phyloP scores from a whole-genome alignment of 805 yeast genomes.

The Monosporozyma aquatica region DNA sequence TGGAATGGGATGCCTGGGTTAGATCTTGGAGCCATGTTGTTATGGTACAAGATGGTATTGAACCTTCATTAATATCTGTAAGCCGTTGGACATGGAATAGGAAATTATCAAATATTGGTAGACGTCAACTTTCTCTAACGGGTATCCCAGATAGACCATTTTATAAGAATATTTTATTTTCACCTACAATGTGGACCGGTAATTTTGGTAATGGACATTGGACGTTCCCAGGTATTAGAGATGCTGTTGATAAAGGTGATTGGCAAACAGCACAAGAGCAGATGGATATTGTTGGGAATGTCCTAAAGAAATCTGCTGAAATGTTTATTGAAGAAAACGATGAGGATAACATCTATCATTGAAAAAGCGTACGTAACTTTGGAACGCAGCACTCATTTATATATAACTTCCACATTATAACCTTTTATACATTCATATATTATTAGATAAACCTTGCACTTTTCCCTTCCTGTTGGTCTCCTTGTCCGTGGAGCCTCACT shows the following conservation, averaged over 20 bases:
- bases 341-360: conserved; percentile 1
- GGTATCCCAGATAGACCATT: conserved; percentile 49
- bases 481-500: background rate
- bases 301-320: conserved; percentile 28
- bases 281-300: conserved; percentile 35
- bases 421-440: background rate
- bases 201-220: conserved; percentile 29
- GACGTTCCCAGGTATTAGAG: conserved; percentile 71
- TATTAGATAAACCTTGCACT: too few species aligned
- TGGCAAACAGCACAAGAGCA: conserved; percentile 48
- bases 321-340: conserved; percentile 26
- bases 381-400: too few species aligned
- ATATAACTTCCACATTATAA: background rate
- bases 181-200: conserved; percentile 53
- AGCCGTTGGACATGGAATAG: conserved; percentile 77
- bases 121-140: conserved; percentile 38
- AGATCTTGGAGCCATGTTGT: conserved; percentile 56
- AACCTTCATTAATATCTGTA: conserved; percentile 63
- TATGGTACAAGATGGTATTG: conserved; percentile 44
- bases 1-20: conserved; percentile 45
- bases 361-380: too few species aligned
- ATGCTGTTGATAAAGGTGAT: conserved; percentile 44
- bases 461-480: background rate
- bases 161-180: conserved; percentile 58
- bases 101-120: conserved; percentile 48